phyloP scores from a whole-genome alignment of 129 eudicot genomes.

The carrot (Daucus carota) region DNA sequence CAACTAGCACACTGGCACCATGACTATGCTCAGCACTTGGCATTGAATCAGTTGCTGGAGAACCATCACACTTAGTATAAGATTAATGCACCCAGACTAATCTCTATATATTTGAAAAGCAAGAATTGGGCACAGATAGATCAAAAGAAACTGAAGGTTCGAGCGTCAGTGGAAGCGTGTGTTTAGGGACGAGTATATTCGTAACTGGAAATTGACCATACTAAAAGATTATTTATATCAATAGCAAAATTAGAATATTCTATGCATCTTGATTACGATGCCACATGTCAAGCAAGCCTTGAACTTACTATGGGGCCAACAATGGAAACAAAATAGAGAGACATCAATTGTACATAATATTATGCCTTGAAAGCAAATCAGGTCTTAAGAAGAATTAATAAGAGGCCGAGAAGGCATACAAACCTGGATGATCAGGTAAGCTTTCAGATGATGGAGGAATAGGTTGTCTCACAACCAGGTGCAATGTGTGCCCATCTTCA shows the following conservation, averaged over 20 bases:
- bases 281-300: background rate
- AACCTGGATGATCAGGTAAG: slow-evolving; percentile 61
- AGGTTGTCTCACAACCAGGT: slow-evolving; percentile 88
- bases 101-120: background rate
- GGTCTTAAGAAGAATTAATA: background rate
- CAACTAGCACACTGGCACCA: slow-evolving; percentile 65
- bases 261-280: background rate
- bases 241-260: background rate
- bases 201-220: background rate
- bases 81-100: background rate
- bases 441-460: slow-evolving; percentile 36
- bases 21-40: slow-evolving; percentile 35
- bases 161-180: background rate
- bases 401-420: background rate
- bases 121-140: background rate
- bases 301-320: background rate
- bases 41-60: slow-evolving; percentile 59
- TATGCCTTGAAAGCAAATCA: slow-evolving; percentile 3
- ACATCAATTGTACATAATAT: background rate
- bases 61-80: slow-evolving; percentile 4
- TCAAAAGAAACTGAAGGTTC: background rate
- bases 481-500: slow-evolving; percentile 96
- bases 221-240: background rate
- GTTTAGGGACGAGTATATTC: background rate
- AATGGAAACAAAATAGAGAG: background rate